Evolutionary conservation across 2,329 filamentous ascomycete species (phyloP).

Genomic region (Pezicula carpinea): DNA sequence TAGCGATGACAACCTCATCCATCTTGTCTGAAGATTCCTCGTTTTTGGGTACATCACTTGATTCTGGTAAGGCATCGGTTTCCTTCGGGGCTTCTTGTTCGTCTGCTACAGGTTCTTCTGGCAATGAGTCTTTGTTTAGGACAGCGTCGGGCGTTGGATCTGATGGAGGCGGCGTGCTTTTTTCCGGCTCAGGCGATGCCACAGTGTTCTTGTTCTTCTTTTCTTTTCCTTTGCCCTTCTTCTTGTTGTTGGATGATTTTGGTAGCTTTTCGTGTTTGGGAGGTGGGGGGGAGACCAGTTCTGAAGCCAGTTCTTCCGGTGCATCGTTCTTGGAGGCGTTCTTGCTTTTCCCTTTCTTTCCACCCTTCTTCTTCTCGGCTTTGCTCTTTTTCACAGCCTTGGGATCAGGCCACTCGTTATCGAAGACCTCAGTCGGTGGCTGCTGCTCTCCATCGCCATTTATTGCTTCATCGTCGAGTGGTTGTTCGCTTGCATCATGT

Average conservation of each 20-base stretch:
- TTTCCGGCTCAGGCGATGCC: background rate
- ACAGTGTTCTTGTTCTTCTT: background rate
- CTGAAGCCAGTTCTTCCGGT: background rate
- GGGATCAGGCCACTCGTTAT: background rate
- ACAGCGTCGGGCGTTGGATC: background rate
- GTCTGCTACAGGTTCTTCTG: constrained; percentile 6
- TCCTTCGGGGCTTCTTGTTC: background rate
- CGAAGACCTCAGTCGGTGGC: background rate
- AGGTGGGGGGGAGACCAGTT: background rate
- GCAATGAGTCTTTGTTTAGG: constrained; percentile 7
- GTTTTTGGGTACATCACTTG: background rate
- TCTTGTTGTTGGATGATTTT: background rate
- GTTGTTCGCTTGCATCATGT: constrained; percentile 1
- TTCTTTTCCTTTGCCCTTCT: background rate
- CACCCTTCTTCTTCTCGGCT: background rate
- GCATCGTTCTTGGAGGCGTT: background rate
- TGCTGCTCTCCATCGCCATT: background rate
- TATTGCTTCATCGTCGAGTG: constrained; percentile 5
- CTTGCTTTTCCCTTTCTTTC: background rate
- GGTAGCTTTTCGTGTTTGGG: background rate
- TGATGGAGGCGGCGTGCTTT: background rate
- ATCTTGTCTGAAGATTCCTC: background rate
- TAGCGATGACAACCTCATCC: background rate
- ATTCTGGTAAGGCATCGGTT: background rate
- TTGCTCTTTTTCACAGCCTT: background rate